Evolutionary conservation across 805 yeast species (phyloP).

Genomic region (Cephaloascus albidus): DNA sequence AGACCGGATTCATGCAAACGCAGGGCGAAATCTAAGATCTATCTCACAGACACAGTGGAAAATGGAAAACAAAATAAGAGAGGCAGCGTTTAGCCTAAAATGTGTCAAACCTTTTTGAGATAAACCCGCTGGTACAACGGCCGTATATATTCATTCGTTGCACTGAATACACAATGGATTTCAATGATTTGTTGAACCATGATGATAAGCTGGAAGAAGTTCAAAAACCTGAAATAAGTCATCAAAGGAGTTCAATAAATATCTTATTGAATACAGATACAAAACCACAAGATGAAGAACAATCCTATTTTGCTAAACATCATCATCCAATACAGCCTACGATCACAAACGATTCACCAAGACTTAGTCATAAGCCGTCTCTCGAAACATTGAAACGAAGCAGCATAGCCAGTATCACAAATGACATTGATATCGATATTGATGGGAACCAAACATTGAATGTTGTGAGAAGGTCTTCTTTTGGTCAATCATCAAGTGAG

Average conservation of each 20-base stretch:
- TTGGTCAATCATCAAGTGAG: conserved; percentile 11
- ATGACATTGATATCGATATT: conserved; percentile 34
- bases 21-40: too few relatives aligned
- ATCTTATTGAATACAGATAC: not conserved
- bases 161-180: too few relatives aligned
- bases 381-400: conserved; percentile 6
- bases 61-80: too few relatives aligned
- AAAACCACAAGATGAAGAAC: too few relatives aligned
- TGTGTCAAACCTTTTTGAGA: too few relatives aligned
- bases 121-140: too few relatives aligned
- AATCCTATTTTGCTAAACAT: too few relatives aligned
- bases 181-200: not conserved
- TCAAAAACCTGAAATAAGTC: not conserved
- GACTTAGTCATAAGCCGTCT: not conserved
- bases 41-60: too few relatives aligned
- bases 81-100: too few relatives aligned
- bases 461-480: conserved; percentile 16
- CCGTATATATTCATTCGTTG: too few relatives aligned
- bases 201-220: not conserved
- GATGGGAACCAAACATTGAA: conserved; percentile 29
- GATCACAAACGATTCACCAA: not conserved
- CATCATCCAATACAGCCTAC: not conserved
- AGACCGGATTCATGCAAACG: too few relatives aligned
- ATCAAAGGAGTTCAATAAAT: conserved; percentile 1
- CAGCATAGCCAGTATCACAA: conserved; percentile 23